Evolutionary conservation across 805 yeast species (phyloP), one percentile per base, ranked within the genome.

Genomic region (Teunomyces gatunensis): DNA sequence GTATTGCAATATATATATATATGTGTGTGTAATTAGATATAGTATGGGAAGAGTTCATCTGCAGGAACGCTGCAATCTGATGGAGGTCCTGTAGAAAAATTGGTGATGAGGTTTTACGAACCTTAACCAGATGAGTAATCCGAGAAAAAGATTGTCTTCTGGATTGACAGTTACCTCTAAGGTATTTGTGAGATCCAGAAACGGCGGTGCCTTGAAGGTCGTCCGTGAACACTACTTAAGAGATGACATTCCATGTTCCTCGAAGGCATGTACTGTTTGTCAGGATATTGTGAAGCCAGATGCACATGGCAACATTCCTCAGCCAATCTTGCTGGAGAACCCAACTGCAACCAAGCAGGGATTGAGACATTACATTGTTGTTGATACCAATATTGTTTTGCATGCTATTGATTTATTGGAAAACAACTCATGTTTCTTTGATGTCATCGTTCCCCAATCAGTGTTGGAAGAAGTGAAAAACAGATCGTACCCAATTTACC

Each of bases 221-320:
- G 96, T 92, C 7, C 78, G 97, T 54, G 99, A 94, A 63, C 99
- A 92, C 66, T 94, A 94, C 62, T 72, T 94, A 48, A 79, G 99
- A 65, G 81, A 80, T 46, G 99, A 94, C 67, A 89, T 94, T 44
- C 96, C 97, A 15, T 94, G 99, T 67, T 82, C 85, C 45, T 88
- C 96, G 2, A 74, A 71, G 53, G 71, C 79, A 1, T 94, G 99
- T 67, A 59, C 68, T 7, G 62, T 59, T 30, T 94, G 99, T 65
- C 67, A 71, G 10, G 68, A 68, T 21, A 71, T 75, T 27, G 69
- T 80, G 11, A 76, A 79, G 40, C 77, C 87, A 6, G 84, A 84
- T 61, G 83, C 92, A 12, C 73, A 76, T 15, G 94, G 92, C 32
- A 76, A 83, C 46, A 57, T 80, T n/a, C 84, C 85, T 1, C 74